Percentiles rank a stretch among this genome's conserved stretches.
Evolutionary conservation across 2,329 filamentous ascomycete species (phyloP).

Genomic region (Neurospora sp.): DNA sequence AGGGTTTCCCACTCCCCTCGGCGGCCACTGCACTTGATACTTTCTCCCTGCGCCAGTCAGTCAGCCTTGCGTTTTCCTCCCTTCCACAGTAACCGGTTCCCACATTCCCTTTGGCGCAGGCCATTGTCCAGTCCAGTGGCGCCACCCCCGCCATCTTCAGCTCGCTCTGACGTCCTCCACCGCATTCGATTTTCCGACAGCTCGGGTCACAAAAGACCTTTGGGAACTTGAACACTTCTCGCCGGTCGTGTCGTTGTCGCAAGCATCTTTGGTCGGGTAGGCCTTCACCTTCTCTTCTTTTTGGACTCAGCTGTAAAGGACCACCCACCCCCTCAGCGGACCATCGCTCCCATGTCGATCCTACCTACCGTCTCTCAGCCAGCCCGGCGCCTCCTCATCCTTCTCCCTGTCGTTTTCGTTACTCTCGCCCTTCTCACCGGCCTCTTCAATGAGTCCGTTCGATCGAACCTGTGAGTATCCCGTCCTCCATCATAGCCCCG

Average conservation of each 20-base stretch:
- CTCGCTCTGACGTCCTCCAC: neutral
- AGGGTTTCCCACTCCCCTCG: neutral
- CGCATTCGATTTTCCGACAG: too few relatives aligned
- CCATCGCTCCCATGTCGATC: slow-evolving; percentile 9
- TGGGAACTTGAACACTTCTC: neutral
- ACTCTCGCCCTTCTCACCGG: slow-evolving; percentile 8
- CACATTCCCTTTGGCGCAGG: neutral
- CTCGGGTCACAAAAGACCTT: too few relatives aligned
- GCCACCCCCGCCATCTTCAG: neutral
- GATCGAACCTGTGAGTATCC: slow-evolving; percentile 10
- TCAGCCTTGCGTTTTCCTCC: too few relatives aligned
- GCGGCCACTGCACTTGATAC: neutral
- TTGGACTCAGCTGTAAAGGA: neutral
- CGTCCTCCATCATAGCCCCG: neutral
- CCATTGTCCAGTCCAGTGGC: neutral
- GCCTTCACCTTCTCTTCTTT: neutral
- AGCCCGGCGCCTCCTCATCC: slow-evolving; percentile 12
- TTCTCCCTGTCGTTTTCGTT: slow-evolving; percentile 9
- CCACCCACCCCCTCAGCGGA: neutral
- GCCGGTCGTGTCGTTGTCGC: neutral
- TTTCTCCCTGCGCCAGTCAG: neutral
- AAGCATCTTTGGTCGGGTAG: neutral
- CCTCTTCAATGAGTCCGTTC: slow-evolving; percentile 11
- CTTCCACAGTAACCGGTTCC: neutral
- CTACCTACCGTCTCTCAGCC: slow-evolving; percentile 11